phyloP scores from a whole-genome alignment of 2,329 filamentous ascomycete species.

The Trichoderma asperellum region DNA sequence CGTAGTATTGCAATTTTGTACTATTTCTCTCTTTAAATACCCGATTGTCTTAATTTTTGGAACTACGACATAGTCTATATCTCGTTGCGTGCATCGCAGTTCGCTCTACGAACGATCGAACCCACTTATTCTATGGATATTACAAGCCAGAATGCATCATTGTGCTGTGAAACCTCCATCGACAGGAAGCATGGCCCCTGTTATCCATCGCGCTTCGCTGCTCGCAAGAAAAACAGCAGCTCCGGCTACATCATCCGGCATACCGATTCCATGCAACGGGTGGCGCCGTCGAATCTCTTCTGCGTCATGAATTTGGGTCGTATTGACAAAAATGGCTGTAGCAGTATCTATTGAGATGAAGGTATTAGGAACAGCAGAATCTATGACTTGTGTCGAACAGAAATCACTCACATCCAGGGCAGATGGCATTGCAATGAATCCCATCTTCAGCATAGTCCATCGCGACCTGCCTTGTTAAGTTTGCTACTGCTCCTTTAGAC shows the following conservation, averaged over 20 bases:
- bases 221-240: conserved; percentile 46
- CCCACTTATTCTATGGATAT: background rate
- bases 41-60: background rate
- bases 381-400: background rate
- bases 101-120: background rate
- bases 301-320: conserved; percentile 31
- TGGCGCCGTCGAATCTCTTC: conserved; percentile 31
- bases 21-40: background rate
- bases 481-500: conserved; percentile 55
- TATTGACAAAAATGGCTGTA: conserved; percentile 36
- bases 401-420: conserved; percentile 49
- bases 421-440: conserved; percentile 59
- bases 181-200: conserved; percentile 44
- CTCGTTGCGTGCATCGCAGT: background rate
- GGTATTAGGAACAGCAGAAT: background rate
- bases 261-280: conserved; percentile 38
- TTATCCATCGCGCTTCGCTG: conserved; percentile 48
- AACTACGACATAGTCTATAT: background rate
- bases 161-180: conserved; percentile 47
- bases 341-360: conserved; percentile 31
- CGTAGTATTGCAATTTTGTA: background rate
- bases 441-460: conserved; percentile 52
- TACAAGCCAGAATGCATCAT: conserved; percentile 20
- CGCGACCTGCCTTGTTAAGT: conserved; percentile 53
- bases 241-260: conserved; percentile 37